Percentiles rank a stretch among this genome's conserved stretches.
Conservation (phyloP, 2,329 filamentous ascomycete genomes). For the Fusarium bactridioides region DNA sequence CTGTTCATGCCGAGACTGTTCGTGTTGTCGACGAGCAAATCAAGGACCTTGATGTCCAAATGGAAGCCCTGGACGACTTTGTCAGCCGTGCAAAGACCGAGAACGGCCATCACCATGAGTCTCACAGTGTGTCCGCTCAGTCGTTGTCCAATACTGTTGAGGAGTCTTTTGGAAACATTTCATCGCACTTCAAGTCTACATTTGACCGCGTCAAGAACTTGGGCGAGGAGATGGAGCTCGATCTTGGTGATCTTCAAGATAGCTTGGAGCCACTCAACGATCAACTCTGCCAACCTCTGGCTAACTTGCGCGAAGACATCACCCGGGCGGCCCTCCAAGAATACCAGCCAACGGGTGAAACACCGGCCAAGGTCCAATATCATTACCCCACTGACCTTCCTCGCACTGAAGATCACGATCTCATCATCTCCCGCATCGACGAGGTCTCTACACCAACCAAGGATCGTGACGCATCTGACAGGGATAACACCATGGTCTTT, state of each 20-base stretch:
- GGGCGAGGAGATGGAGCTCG: constrained; percentile 70
- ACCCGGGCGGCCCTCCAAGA: constrained; percentile 72
- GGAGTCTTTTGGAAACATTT: constrained; percentile 75
- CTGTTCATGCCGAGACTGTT: constrained; percentile 89
- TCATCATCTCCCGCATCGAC: constrained; percentile 53
- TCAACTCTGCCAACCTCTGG: constrained; percentile 73
- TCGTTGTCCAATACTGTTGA: constrained; percentile 73
- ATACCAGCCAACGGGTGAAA: constrained; percentile 85
- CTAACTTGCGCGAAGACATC: constrained; percentile 75
- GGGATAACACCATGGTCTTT: constrained; percentile 53
- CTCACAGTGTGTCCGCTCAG: constrained; percentile 72
- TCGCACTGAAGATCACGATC: constrained; percentile 66
- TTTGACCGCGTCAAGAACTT: constrained; percentile 73
- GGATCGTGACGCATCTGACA: constrained; percentile 41
- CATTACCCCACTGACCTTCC: constrained; percentile 82
- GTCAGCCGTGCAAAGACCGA: constrained; percentile 82
- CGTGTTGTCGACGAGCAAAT: constrained; percentile 91
- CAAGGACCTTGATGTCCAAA: constrained; percentile 84
- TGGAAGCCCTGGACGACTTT: constrained; percentile 90
- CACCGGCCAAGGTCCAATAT: constrained; percentile 83
- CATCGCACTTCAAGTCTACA: constrained; percentile 73
- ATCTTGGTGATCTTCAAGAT: constrained; percentile 65
- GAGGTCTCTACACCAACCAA: constrained; percentile 40
- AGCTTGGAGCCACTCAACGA: constrained; percentile 67
- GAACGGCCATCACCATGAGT: constrained; percentile 79